phyloP scores from a whole-genome alignment of 1,139 yeast genomes.

The Suzukiozyma palmioleophila region DNA sequence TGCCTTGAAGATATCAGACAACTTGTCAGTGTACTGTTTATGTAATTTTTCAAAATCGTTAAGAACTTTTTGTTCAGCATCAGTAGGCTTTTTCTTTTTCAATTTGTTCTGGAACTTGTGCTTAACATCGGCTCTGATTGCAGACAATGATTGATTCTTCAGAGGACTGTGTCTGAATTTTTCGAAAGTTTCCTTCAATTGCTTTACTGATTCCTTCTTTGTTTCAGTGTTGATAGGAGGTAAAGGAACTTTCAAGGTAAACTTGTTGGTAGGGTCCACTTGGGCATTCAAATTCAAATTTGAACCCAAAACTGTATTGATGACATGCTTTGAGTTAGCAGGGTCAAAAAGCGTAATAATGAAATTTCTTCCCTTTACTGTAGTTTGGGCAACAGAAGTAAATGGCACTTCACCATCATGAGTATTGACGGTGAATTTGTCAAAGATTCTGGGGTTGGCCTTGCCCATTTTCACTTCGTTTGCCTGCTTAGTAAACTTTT shows the following conservation, averaged over 20 bases:
- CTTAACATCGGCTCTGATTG: slow-evolving; percentile 59
- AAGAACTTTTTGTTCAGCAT: slow-evolving; percentile 48
- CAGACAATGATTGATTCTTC: slow-evolving; percentile 39
- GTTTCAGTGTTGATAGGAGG: slow-evolving; percentile 75
- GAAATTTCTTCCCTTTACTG: slow-evolving; percentile 66
- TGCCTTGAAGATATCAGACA: slow-evolving; percentile 53
- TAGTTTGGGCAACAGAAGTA: slow-evolving; percentile 68
- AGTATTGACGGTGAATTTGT: slow-evolving; percentile 51
- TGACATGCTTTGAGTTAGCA: slow-evolving; percentile 58
- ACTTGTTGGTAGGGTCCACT: slow-evolving; percentile 65
- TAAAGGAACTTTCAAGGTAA: slow-evolving; percentile 66
- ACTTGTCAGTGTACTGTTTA: slow-evolving; percentile 56
- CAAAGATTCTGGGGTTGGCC: slow-evolving; percentile 63
- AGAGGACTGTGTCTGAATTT: slow-evolving; percentile 49
- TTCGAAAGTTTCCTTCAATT: slow-evolving; percentile 61
- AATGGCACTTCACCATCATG: slow-evolving; percentile 46
- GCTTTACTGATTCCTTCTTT: slow-evolving; percentile 53
- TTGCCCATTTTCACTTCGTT: slow-evolving; percentile 65
- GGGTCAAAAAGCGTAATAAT: slow-evolving; percentile 84
- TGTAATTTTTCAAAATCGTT: slow-evolving; percentile 63
- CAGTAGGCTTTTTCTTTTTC: slow-evolving; percentile 50
- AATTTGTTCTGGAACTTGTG: slow-evolving; percentile 48
- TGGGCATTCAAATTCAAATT: slow-evolving; percentile 77
- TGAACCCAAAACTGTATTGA: slow-evolving; percentile 65
- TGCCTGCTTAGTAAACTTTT: slow-evolving; percentile 50